phyloP scores from a whole-genome alignment of 345 rosid species.

The Citrus maxima region DNA sequence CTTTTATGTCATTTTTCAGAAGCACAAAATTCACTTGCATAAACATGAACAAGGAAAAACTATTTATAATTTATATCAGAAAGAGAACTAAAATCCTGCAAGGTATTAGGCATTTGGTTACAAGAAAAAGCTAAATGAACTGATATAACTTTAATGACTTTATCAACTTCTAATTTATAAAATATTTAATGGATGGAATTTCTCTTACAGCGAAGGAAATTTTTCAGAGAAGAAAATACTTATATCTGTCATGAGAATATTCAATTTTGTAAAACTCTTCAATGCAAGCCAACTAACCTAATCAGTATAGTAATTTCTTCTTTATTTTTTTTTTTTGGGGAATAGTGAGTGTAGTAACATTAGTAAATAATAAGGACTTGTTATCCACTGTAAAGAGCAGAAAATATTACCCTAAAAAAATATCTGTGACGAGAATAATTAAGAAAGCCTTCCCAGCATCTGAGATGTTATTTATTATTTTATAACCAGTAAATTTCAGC shows the following conservation, averaged over 20 bases:
- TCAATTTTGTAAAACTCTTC: neutral
- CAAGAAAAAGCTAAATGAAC: neutral
- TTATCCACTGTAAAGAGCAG: neutral
- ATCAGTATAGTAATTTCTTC: neutral
- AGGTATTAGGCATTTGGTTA: neutral
- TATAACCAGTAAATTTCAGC: slow-evolving; percentile 91
- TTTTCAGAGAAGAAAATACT: neutral
- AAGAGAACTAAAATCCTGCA: neutral
- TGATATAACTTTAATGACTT: neutral
- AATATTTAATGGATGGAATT: neutral
- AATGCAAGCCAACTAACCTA: neutral
- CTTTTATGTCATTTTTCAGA: neutral
- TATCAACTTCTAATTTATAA: neutral
- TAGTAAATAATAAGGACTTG: neutral
- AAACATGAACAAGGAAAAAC: neutral
- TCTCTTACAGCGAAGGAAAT: neutral
- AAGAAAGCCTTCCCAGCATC: slow-evolving; percentile 91
- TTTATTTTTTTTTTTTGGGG: too few relatives aligned
- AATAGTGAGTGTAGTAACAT: neutral
- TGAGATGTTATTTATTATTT: slow-evolving; percentile 71
- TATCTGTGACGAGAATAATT: slow-evolving; percentile 75
- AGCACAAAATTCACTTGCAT: neutral
- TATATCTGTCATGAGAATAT: neutral
- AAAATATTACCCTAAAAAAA: slow-evolving; percentile 71
- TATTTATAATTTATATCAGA: neutral